Evolutionary conservation across 345 rosid genomes (phyloP).

Genomic region (Hibiscus tridactylites): DNA sequence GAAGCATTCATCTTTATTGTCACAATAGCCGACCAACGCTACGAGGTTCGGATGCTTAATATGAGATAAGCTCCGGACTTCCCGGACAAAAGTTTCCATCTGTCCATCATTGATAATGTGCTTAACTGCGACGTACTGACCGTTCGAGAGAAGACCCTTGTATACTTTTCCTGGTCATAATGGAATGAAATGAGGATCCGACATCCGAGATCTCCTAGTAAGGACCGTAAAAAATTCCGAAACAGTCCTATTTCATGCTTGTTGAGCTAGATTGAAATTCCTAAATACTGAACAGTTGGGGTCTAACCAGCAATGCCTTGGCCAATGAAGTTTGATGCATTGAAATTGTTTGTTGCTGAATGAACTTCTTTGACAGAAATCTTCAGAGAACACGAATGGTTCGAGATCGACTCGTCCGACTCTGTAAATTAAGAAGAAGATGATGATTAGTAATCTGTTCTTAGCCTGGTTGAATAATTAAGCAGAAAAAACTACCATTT

Average conservation of each 20-base stretch:
- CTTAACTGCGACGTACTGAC: constrained; percentile 43
- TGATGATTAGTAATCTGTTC: neutral
- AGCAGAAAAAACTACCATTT: constrained; percentile 12
- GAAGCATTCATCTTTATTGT: constrained; percentile 43
- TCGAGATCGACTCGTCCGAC: constrained; percentile 10
- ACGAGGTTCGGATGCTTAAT: constrained; percentile 56
- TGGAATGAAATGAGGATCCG: constrained; percentile 3
- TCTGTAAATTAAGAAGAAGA: constrained; percentile 13
- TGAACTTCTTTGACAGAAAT: constrained; percentile 38
- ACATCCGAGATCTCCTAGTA: neutral
- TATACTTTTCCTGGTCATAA: constrained; percentile 45
- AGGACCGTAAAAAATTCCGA: neutral
- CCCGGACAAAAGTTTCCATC: constrained; percentile 44
- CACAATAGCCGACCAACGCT: constrained; percentile 42
- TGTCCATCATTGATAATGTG: constrained; percentile 46
- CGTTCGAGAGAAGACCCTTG: constrained; percentile 38
- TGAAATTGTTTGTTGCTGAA: constrained; percentile 42
- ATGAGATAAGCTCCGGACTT: constrained; percentile 48
- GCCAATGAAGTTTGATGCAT: constrained; percentile 46
- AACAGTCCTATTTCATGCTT: neutral
- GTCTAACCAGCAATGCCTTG: constrained; percentile 56
- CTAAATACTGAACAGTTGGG: neutral
- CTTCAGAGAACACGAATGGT: constrained; percentile 20
- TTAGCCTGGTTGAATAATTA: neutral
- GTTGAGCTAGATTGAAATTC: neutral